These are phyloP conservation scores for Claviceps spartinae DNA, from an alignment of 2,329 filamentous ascomycete species.

Conservation along the genomic window DNA sequence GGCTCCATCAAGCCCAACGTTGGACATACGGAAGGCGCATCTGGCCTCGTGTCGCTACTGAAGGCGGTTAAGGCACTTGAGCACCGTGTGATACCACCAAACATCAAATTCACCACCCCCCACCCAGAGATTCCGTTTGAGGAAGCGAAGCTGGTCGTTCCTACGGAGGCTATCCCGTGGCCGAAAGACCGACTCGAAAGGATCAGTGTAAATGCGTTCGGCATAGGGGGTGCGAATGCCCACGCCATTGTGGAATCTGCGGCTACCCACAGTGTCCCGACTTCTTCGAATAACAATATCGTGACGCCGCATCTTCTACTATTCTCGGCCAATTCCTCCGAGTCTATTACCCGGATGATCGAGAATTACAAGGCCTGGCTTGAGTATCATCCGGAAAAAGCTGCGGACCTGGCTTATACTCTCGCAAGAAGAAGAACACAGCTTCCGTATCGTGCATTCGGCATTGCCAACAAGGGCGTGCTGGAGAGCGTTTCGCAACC, in stretches of 20 bases:
- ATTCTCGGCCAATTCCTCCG: background rate
- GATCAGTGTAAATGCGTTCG: constrained; percentile 21
- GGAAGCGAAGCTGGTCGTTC: constrained; percentile 16
- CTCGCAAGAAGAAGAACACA: background rate
- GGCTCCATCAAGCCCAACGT: constrained; percentile 25
- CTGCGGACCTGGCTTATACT: background rate
- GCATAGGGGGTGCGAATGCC: constrained; percentile 23
- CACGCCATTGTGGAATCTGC: constrained; percentile 12
- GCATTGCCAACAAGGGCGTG: background rate
- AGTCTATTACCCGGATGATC: background rate
- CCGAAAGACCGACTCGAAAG: constrained; percentile 17
- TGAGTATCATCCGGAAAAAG: background rate
- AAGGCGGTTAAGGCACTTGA: constrained; percentile 30
- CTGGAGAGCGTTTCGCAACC: constrained; percentile 2
- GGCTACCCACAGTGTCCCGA: background rate
- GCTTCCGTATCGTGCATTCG: background rate
- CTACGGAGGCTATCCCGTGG: constrained; percentile 17
- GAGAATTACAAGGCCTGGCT: background rate
- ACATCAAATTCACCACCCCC: constrained; percentile 20
- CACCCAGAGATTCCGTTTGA: constrained; percentile 21
- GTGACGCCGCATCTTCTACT: background rate
- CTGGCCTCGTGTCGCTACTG: constrained; percentile 28
- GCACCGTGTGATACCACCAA: constrained; percentile 24
- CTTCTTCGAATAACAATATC: background rate
- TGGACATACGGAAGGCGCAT: constrained; percentile 31